phyloP scores from a whole-genome alignment of 208 protist species.

The Cochliopodium minus region DNA sequence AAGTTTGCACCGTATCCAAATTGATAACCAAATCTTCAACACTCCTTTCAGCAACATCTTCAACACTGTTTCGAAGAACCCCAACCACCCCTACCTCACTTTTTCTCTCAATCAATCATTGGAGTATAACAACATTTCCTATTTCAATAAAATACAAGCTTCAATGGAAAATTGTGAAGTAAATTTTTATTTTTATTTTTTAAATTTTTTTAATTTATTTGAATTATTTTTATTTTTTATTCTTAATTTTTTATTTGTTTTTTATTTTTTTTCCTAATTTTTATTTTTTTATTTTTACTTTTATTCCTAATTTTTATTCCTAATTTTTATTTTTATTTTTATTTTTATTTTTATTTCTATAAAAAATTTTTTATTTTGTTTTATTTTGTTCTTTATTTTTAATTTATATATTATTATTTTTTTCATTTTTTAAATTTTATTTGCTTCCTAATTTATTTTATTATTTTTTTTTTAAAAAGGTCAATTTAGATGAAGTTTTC shows the following conservation, averaged over 20 bases:
- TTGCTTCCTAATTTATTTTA: conserved; percentile 1
- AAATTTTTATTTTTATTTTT: conserved; percentile 1
- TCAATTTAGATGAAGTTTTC: no score
- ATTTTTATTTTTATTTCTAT: background rate
- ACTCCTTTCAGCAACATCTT: no score
- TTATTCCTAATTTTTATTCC: conserved; percentile 4
- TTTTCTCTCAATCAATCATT: no score
- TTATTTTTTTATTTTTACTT: conserved; percentile 7
- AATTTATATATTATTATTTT: background rate
- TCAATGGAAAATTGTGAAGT: no score
- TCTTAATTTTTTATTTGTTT: background rate
- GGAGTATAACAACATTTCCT: no score
- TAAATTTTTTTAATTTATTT: conserved; percentile 8
- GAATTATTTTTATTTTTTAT: conserved; percentile 4
- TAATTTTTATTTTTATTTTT: conserved; percentile 6
- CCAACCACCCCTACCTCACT: no score
- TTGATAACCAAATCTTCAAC: no score
- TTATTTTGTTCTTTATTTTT: background rate
- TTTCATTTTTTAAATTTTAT: conserved; percentile 13
- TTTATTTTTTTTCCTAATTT: conserved; percentile 7
- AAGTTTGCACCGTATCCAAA: no score
- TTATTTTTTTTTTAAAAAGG: conserved; percentile 3
- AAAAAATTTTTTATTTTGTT: conserved; percentile 6
- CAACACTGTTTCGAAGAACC: no score
- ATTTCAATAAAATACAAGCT: no score